Conservation (phyloP, 129 eudicot genomes). For the Tagetes erecta region DNA sequence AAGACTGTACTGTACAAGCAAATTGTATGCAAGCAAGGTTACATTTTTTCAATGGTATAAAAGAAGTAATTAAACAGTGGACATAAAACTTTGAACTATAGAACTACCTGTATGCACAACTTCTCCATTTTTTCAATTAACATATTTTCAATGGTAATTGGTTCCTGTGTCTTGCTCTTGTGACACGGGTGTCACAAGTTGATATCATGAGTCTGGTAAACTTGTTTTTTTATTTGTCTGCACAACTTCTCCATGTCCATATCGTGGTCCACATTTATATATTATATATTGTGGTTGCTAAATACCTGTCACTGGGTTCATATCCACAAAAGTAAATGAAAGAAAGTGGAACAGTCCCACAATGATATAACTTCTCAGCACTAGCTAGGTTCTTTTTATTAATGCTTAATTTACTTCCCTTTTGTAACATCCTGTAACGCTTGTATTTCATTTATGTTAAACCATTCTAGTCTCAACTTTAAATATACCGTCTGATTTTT, state of each 20-base stretch:
- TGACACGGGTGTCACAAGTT: too few species aligned
- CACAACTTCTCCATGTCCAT: neutral
- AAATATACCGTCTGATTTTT: neutral
- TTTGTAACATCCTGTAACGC: neutral
- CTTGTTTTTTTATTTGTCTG: neutral
- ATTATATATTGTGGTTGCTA: neutral
- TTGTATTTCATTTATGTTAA: neutral
- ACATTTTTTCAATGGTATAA: conserved; percentile 3
- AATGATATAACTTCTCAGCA: neutral
- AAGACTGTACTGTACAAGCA: conserved; percentile 12
- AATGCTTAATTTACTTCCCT: neutral
- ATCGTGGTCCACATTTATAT: neutral
- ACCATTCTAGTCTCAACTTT: neutral
- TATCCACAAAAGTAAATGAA: neutral
- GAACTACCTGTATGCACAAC: neutral
- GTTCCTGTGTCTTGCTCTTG: too few species aligned
- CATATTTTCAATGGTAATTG: too few species aligned
- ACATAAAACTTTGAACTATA: too few species aligned
- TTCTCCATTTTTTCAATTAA: neutral
- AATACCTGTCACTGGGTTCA: neutral
- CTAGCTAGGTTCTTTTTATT: neutral
- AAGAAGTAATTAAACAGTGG: neutral
- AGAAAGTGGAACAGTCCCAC: neutral
- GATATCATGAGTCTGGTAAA: too few species aligned
- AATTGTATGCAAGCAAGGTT: conserved; percentile 7